Evolutionary conservation across 2,329 filamentous ascomycete species (phyloP).

Genomic region (Fusarium gaditjirri): DNA sequence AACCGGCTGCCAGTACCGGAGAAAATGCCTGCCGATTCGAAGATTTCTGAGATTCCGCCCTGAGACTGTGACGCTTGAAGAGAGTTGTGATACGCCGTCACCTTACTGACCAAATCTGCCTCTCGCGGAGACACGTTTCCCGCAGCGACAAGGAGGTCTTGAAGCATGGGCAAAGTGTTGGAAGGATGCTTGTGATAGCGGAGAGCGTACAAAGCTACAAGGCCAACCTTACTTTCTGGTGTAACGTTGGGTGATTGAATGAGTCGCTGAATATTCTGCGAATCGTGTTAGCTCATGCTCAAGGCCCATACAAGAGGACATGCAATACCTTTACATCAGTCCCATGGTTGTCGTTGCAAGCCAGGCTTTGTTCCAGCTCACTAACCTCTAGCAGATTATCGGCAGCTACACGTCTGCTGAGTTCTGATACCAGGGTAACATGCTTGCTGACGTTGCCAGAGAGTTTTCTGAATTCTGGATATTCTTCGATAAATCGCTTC

Average conservation of each 20-base stretch:
- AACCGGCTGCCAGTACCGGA: slow-evolving; percentile 87
- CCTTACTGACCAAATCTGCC: slow-evolving; percentile 82
- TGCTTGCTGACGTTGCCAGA: slow-evolving; percentile 99
- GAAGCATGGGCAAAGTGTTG: slow-evolving; percentile 83
- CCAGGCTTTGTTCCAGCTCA: slow-evolving; percentile 95
- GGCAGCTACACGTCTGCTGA: slow-evolving; percentile 86
- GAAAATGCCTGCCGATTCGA: slow-evolving; percentile 92
- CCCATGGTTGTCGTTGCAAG: slow-evolving; percentile 95
- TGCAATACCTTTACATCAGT: slow-evolving; percentile 82
- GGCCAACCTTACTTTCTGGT: slow-evolving; percentile 83
- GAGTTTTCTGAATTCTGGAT: slow-evolving; percentile 95
- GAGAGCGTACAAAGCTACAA: slow-evolving; percentile 94
- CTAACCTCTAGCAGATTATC: slow-evolving; percentile 95
- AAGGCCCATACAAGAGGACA: neutral
- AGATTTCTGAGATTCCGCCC: slow-evolving; percentile 87
- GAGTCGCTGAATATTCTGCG: slow-evolving; percentile 81
- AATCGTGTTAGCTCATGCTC: slow-evolving; percentile 35
- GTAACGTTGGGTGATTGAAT: slow-evolving; percentile 84
- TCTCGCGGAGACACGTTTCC: slow-evolving; percentile 81
- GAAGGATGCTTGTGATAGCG: slow-evolving; percentile 89
- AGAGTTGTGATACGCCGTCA: slow-evolving; percentile 87
- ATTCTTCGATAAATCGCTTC: slow-evolving; percentile 99
- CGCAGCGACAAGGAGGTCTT: slow-evolving; percentile 85
- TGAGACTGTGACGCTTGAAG: slow-evolving; percentile 81
- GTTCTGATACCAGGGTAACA: slow-evolving; percentile 92